Percentiles rank a stretch among this genome's conserved stretches.
These are phyloP conservation scores for Russula sp. DNA, from an alignment of 768 basidiomycete species.

Conservation along the genomic window DNA sequence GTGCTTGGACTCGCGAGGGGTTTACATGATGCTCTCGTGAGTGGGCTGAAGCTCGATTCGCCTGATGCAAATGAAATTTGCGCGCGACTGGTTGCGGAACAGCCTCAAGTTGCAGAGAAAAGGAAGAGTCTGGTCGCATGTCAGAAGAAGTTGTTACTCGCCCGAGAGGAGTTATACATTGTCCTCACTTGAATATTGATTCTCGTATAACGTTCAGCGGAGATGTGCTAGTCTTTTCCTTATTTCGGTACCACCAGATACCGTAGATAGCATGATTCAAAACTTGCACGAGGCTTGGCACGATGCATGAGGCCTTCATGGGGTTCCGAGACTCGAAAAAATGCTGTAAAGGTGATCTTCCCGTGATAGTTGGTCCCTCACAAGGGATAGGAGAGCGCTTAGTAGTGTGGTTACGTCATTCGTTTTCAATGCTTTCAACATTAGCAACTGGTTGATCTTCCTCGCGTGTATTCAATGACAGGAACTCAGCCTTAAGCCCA, in stretches of 20 bases:
- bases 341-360: background rate
- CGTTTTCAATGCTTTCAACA: background rate
- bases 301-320: too few relatives aligned
- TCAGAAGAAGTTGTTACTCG: conserved; percentile 41
- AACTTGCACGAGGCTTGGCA: background rate
- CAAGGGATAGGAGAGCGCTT: too few relatives aligned
- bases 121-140: conserved; percentile 46
- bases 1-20: conserved; percentile 44
- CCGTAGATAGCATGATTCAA: background rate
- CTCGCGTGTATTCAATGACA: too few relatives aligned
- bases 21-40: conserved; percentile 39
- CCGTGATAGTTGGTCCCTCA: background rate
- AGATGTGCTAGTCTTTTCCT: too few relatives aligned
- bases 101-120: conserved; percentile 33
- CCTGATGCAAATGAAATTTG: conserved; percentile 41
- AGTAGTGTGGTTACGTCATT: background rate
- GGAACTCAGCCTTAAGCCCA: background rate
- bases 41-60: conserved; percentile 46
- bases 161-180: conserved; percentile 35
- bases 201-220: background rate
- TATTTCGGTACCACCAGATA: background rate
- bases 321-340: background rate
- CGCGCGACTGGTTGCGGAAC: conserved; percentile 46
- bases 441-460: background rate
- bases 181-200: background rate